phyloP scores from a whole-genome alignment of 495 filamentous ascomycete species.

The Haplographium delicatum region DNA sequence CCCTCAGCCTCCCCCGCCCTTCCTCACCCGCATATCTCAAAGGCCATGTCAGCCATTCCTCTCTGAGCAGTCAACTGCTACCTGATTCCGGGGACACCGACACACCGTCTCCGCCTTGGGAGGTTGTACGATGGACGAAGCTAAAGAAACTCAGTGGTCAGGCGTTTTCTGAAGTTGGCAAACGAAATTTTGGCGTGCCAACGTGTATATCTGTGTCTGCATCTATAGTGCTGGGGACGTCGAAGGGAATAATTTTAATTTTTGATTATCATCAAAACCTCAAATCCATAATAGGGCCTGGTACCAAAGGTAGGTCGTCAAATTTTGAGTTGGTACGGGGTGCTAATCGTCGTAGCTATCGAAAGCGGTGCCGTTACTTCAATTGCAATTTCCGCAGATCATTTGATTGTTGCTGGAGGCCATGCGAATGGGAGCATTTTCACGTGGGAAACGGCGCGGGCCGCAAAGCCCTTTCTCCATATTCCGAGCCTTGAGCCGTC shows the following conservation, averaged over 20 bases:
- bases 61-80: slow-evolving; percentile 48
- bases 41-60: slow-evolving; percentile 73
- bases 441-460: slow-evolving; percentile 85
- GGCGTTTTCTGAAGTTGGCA: slow-evolving; percentile 90
- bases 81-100: slow-evolving; percentile 56
- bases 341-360: slow-evolving; percentile 54
- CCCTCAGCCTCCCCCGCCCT: slow-evolving; percentile 57
- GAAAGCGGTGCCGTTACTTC: slow-evolving; percentile 87
- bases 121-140: slow-evolving; percentile 94
- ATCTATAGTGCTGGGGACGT: slow-evolving; percentile 84
- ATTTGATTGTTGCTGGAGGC: slow-evolving; percentile 83
- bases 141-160: slow-evolving; percentile 83
- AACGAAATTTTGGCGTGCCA: slow-evolving; percentile 84
- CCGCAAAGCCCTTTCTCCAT: slow-evolving; percentile 80
- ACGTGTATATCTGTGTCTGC: slow-evolving; percentile 89
- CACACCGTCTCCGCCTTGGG: slow-evolving; percentile 76
- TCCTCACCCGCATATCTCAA: slow-evolving; percentile 75
- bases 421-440: slow-evolving; percentile 91
- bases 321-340: neutral
- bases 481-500: slow-evolving; percentile 69
- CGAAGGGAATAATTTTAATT: slow-evolving; percentile 87
- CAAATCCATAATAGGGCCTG: slow-evolving; percentile 88
- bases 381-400: slow-evolving; percentile 87
- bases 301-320: slow-evolving; percentile 70
- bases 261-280: slow-evolving; percentile 97